phyloP scores from a whole-genome alignment of 139 green algal species.

The Klebsormidium nitens region DNA sequence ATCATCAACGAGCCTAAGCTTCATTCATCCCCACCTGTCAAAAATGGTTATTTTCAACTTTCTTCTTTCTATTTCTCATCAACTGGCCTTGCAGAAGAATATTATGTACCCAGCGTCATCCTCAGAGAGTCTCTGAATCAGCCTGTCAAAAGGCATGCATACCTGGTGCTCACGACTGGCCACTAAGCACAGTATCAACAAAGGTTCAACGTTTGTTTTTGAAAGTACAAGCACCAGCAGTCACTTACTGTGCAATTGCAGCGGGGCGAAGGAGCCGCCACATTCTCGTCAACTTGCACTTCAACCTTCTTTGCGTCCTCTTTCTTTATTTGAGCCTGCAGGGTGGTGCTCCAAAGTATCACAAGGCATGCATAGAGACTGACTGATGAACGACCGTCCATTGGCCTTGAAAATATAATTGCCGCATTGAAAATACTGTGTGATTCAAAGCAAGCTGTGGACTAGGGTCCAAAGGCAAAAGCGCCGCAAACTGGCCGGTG shows the following conservation, averaged over 20 bases:
- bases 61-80: background rate
- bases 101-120: background rate
- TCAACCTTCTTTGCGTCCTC: conserved; percentile 51
- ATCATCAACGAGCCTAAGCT: background rate
- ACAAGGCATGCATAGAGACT: background rate
- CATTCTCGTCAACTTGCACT: conserved; percentile 55
- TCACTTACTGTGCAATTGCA: conserved; percentile 64
- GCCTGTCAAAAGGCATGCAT: background rate
- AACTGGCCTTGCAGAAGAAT: background rate
- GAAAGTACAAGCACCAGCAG: background rate
- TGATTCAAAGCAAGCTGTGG: too few relatives aligned
- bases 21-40: too few relatives aligned
- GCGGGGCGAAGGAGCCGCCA: conserved; percentile 61
- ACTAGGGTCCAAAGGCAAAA: too few relatives aligned
- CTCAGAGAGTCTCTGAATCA: background rate
- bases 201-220: background rate
- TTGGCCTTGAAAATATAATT: conserved; percentile 1
- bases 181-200: background rate
- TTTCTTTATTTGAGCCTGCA: conserved; percentile 55
- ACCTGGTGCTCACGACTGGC: background rate
- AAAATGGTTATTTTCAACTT: background rate
- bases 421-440: too few relatives aligned
- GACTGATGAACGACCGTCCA: background rate
- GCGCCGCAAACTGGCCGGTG: background rate
- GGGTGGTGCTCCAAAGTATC: background rate